Evolutionary conservation across 2,329 filamentous ascomycete species (phyloP).

Genomic region (Pleomassaria siparia): DNA sequence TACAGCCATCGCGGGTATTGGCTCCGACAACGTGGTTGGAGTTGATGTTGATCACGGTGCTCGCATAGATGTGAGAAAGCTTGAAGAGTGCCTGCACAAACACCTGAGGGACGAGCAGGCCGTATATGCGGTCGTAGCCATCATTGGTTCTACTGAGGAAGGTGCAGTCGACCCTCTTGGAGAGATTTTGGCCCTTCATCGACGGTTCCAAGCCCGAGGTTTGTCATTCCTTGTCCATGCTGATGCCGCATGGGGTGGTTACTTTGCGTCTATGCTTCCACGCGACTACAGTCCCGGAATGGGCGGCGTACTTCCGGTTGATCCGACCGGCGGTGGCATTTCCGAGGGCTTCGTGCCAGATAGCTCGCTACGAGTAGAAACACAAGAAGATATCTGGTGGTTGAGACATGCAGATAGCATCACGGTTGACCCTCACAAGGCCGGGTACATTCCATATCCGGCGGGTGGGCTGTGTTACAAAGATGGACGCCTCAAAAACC

Average conservation of each 20-base stretch:
- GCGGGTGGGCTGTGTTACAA: neutral
- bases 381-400: neutral
- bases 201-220: neutral
- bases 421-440: neutral
- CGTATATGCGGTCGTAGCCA: neutral
- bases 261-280: neutral
- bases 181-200: neutral
- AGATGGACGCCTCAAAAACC: neutral
- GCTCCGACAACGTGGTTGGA: neutral
- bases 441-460: neutral
- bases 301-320: neutral
- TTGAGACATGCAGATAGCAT: neutral
- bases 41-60: neutral
- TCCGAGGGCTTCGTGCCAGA: neutral
- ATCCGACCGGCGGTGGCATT: neutral
- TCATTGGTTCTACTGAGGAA: neutral
- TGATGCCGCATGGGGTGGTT: neutral
- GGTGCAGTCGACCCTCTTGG: neutral
- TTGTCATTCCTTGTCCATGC: neutral
- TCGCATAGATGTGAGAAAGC: neutral
- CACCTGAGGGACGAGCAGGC: neutral
- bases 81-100: neutral
- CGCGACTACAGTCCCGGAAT: neutral
- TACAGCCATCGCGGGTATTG: neutral
- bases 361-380: neutral